Evolutionary conservation across 2,329 filamentous ascomycete genomes (phyloP), one percentile per base, ranked within the genome.

Genomic region (Aspergillus nomiae): DNA sequence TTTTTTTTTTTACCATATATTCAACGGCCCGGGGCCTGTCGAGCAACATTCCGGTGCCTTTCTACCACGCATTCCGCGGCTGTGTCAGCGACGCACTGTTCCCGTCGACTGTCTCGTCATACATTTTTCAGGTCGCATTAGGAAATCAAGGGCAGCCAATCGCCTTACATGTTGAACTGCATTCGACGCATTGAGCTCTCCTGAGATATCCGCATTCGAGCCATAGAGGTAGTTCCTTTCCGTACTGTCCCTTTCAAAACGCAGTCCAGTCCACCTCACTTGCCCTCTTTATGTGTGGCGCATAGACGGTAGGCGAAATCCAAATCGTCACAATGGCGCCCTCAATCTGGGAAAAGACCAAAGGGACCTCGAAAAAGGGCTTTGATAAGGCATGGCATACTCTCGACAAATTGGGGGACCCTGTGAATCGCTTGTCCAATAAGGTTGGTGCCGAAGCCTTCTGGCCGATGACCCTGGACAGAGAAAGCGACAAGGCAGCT

Each of bases 401-500:
- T 69, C 82, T 88, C 56, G 89, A 91, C 77, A 90, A 90, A 73
- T 81, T 90, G 12, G 90, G 91, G 63, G 83, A 85, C 2, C 92
- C 92, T 3, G 89, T 96, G 73, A 96, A 96, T 74, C 88, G 85
- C 63, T 77, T 96, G 26, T 92, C 90, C 19, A 92, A 96, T 78
- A 92, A 90, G 78, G 83, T 96, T 43, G 92, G 92, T 62, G 85
- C 85, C 34, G 92, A 96, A 76, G 89, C 90, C 28, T 94, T 94
- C 73, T 95, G 91, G 91, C 92, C 92, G 3, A 90, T 91, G 36
- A 90, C 89, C 1, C 83, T 97, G 58, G 94, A 97, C 75, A 90
- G 90, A 69, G 94, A 97, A 82, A 91, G 90, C 78, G 92, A 97
- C 79, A 97, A 97, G 81, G 92, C 93, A 54, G 92, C 93, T 63